Base-by-base conservation (phyloP, 257 asterid species). In the Penstemon eatonii region DNA sequence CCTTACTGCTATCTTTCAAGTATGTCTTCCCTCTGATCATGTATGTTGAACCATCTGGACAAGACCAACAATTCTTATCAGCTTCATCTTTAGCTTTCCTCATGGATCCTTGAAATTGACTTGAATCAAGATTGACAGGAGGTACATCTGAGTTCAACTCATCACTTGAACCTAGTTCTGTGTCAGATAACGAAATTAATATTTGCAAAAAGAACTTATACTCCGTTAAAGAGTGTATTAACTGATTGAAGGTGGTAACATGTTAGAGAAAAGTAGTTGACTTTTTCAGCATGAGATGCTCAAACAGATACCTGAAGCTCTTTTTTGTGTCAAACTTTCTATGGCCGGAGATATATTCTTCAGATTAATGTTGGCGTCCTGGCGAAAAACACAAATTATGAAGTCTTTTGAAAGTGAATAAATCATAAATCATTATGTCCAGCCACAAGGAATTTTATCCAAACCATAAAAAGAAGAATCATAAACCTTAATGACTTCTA, bases 11-110 rank as follows among this genome's bases (percentile, higher is more conserved):
- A 72, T 94, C 98, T 77, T 83, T 86, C 84, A 94, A 84, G 84
- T 94, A 94, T 63, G 95, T 83, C 77, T 87, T 87, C 77, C 99
- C 99, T 80, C 99, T 86, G 77, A 94, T 79, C 98, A 87, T 83
- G 84, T 91, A 94, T 40, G 93, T 96, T 62, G 95, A 78, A 65
- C 98, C 99, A 80, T 85, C 86, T 6, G 95, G 99, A 61, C 86
- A 79, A 55, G 83, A 83, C 99, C 99, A 94, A 84, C 98, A 91
- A 75, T 87, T 87, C 71, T 73, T 79, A 76, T 87, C 96, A 67
- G 70, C 71, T 60, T 81, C 99, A 76, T 86, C 85, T 75, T 86
- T 86, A 25, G 92, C 96, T 73, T 58, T 86, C 75, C 78, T 79
- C 99, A 94, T 80, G 75, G 89, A 76, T 65, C 99, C 98, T 71